Base-by-base conservation (phyloP, 768 basidiomycete genomes). In the Lactarius vividus region DNA sequence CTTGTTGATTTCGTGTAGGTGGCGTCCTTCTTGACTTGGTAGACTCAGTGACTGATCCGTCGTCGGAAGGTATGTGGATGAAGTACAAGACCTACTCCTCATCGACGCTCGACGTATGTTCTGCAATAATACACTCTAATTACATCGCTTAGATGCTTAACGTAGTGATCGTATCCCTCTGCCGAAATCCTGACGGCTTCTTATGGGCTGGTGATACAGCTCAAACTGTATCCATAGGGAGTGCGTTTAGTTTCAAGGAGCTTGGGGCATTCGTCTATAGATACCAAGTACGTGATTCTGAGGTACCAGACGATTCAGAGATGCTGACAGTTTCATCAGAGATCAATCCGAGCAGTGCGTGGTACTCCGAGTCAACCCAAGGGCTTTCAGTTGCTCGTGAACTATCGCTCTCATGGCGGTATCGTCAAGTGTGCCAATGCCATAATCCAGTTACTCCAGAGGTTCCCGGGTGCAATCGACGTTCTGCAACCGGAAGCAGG, bases 141-240 rank as follows among this genome's bases (percentile, higher is more conserved):
- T 5, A 31, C 6, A 4, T 31, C 42, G 16, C 8, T 49, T 33
- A 65, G 13, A 44, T 35, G 26, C 15, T 23, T 16, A 18, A 9
- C 44, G 9, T 63, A 91, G 89, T 91, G 4, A 73, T 91, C 46
- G 77, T 88, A 35, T 77, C 78, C 0, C 72, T 91, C 23, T 90
- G 87, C 66, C 74, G 74, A 15, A 90, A 90, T 70, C 81, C 83
- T 0, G 77, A 88, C 61, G 89, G 89, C 0, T 74, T 90, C n/a
- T 87, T 91, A 67, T 91, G 88, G 87, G 89, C 88, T 2, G 90
- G 91, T 0, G 90, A 92, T 71, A 91, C 90, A 0, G 88, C 90
- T 0, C 90, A 92, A 67, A 88, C 89, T 0, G 91, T 92, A 44
- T 85, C 88, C 0, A 81, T 83, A 0, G 90, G 89, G 4, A 88